A percentile compares a stretch with the other conserved stretches of the same genome.
These are phyloP conservation scores for Millerozyma miso DNA, from an alignment of 805 yeast genomes.

Conservation along the genomic window DNA sequence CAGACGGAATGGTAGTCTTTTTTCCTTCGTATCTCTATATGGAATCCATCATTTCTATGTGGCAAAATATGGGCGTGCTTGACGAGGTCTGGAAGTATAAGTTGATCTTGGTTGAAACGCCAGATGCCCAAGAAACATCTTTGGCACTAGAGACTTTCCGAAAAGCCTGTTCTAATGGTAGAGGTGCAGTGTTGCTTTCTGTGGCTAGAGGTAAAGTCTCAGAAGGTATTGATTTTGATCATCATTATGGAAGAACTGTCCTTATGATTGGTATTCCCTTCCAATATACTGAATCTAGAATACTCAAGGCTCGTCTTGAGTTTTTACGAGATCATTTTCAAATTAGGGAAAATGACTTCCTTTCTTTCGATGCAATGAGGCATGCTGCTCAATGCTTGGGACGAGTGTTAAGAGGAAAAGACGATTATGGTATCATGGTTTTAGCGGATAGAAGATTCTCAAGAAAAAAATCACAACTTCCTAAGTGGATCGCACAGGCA, in stretches of 20 bases:
- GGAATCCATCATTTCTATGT: conserved; percentile 97
- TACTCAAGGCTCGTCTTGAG: conserved; percentile 90
- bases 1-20: conserved; percentile 97
- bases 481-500: conserved; percentile 97
- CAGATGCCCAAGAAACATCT: conserved; percentile 98
- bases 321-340: conserved; percentile 90
- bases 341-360: conserved; percentile 87
- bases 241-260: conserved; percentile 96
- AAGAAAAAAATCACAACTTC: conserved; percentile 79
- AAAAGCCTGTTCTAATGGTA: conserved; percentile 93
- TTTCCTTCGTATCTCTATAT: conserved; percentile 95
- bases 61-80: conserved; percentile 98
- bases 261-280: conserved; percentile 98
- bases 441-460: conserved; percentile 92
- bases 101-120: conserved; percentile 92
- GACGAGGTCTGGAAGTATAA: conserved; percentile 99
- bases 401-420: conserved; percentile 94
- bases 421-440: conserved; percentile 98
- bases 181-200: conserved; percentile 93
- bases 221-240: conserved; percentile 99
- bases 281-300: conserved; percentile 97
- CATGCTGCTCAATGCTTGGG: conserved; percentile 99
- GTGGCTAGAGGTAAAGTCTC: conserved; percentile 99
- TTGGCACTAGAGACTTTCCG: conserved; percentile 92
- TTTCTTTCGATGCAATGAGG: conserved; percentile 98